These are phyloP conservation scores for Yamadazyma epiphylla DNA, from an alignment of 1,139 yeast genomes.

Conservation along the genomic window DNA sequence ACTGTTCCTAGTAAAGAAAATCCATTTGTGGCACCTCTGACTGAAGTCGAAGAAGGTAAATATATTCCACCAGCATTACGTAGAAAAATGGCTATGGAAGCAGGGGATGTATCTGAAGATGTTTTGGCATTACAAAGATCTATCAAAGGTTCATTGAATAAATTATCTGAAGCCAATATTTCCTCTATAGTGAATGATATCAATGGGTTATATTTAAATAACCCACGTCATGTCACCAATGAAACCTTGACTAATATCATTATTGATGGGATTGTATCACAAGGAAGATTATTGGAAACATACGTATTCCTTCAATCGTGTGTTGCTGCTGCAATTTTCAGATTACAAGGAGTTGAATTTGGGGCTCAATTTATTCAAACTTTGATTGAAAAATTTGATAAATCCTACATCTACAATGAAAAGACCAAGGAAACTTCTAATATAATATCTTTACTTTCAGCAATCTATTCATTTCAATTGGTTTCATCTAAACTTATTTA, in stretches of 20 bases:
- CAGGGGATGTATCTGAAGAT: conserved; percentile 41
- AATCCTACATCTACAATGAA: conserved; percentile 21
- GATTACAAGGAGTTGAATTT: conserved; percentile 80
- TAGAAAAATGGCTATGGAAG: conserved; percentile 43
- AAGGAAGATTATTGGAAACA: conserved; percentile 66
- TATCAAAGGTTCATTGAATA: conserved; percentile 79
- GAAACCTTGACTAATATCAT: conserved; percentile 62
- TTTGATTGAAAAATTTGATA: conserved; percentile 63
- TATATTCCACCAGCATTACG: conserved; percentile 88
- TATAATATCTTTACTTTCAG: conserved; percentile 67
- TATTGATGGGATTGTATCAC: conserved; percentile 63
- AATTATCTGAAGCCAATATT: conserved; percentile 81
- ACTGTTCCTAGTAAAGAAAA: conserved; percentile 31
- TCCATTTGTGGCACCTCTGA: conserved; percentile 79
- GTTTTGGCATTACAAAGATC: conserved; percentile 49
- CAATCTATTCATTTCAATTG: conserved; percentile 73
- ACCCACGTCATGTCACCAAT: conserved; percentile 77
- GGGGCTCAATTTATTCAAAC: conserved; percentile 86
- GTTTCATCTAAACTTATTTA: conserved; percentile 72
- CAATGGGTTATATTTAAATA: conserved; percentile 53
- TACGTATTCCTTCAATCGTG: conserved; percentile 81
- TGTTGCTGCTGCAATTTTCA: conserved; percentile 69
- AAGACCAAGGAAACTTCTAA: conserved; percentile 62
- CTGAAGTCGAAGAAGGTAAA: conserved; percentile 19
- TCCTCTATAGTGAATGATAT: conserved; percentile 66